Percentiles rank a stretch among this genome's conserved stretches.
phyloP scores from a whole-genome alignment of 495 filamentous ascomycete genomes.

The Penicillium lividum region DNA sequence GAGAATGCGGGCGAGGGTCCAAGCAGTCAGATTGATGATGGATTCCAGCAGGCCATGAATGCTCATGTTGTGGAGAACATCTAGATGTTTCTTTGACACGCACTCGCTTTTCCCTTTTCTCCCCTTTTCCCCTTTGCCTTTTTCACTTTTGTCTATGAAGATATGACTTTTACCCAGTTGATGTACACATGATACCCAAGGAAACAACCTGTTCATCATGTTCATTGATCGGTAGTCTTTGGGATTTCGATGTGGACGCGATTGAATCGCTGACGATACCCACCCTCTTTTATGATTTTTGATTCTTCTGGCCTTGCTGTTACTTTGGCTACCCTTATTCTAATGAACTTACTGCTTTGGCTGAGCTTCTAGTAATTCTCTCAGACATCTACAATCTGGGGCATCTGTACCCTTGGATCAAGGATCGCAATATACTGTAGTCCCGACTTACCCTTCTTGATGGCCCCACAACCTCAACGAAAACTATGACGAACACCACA shows the following conservation, averaged over 20 bases:
- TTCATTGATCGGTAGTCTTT: not conserved
- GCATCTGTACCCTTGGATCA: too few relatives aligned
- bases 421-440: too few relatives aligned
- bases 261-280: constrained; percentile 39
- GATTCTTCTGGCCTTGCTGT: too few relatives aligned
- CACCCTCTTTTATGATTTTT: constrained; percentile 29
- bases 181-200: constrained; percentile 18
- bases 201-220: not conserved
- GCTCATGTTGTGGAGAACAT: constrained; percentile 86
- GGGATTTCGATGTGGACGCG: constrained; percentile 17
- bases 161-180: constrained; percentile 19
- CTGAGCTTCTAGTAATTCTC: too few relatives aligned
- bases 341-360: too few relatives aligned
- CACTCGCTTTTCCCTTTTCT: not conserved
- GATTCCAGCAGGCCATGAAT: constrained; percentile 83
- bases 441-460: too few relatives aligned
- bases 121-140: not conserved
- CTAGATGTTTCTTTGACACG: constrained; percentile 35
- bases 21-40: constrained; percentile 50
- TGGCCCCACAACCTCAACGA: too few relatives aligned
- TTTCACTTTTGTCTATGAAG: constrained; percentile 11
- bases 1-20: constrained; percentile 61
- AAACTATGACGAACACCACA: too few relatives aligned
- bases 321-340: too few relatives aligned
- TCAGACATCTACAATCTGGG: too few relatives aligned